phyloP scores from a whole-genome alignment of 2,329 filamentous ascomycete species.

The Teratosphaeria gauchensis region DNA sequence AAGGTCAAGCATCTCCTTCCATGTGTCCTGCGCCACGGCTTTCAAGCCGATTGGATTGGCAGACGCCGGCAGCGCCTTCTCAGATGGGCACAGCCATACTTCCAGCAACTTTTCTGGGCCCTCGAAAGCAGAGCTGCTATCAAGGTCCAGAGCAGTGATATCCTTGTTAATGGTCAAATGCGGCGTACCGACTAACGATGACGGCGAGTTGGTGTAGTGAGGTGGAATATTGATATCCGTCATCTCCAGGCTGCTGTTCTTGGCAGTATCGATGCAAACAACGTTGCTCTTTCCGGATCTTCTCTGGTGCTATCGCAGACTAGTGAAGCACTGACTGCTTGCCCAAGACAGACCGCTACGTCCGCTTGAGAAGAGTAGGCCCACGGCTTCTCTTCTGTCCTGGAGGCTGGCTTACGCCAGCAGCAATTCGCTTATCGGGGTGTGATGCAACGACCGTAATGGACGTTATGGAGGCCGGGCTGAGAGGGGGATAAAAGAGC shows the following conservation, averaged over 20 bases:
- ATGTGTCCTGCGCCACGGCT: constrained; percentile 69
- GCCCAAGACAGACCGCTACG: constrained; percentile 83
- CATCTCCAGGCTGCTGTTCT: constrained; percentile 52
- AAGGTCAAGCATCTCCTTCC: constrained; percentile 95
- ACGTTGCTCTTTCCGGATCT: not conserved
- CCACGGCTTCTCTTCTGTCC: constrained; percentile 53
- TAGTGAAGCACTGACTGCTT: constrained; percentile 88
- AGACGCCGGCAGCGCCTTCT: constrained; percentile 59
- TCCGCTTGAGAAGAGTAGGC: constrained; percentile 95
- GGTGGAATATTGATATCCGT: constrained; percentile 70
- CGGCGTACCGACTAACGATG: constrained; percentile 62
- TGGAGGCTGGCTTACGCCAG: constrained; percentile 80
- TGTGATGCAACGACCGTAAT: constrained; percentile 50
- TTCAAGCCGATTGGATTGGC: constrained; percentile 73
- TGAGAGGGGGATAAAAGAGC: constrained; percentile 72
- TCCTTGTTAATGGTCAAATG: constrained; percentile 95
- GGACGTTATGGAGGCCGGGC: constrained; percentile 86
- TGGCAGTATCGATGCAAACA: not conserved
- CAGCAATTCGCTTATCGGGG: constrained; percentile 47
- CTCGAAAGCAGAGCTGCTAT: constrained; percentile 94
- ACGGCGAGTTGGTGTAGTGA: constrained; percentile 68
- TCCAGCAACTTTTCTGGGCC: constrained; percentile 96
- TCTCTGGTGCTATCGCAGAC: not conserved
- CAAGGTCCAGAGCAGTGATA: constrained; percentile 72
- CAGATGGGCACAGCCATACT: constrained; percentile 89